phyloP scores from a whole-genome alignment of 768 basidiomycete genomes.

The Crucibulum laeve region DNA sequence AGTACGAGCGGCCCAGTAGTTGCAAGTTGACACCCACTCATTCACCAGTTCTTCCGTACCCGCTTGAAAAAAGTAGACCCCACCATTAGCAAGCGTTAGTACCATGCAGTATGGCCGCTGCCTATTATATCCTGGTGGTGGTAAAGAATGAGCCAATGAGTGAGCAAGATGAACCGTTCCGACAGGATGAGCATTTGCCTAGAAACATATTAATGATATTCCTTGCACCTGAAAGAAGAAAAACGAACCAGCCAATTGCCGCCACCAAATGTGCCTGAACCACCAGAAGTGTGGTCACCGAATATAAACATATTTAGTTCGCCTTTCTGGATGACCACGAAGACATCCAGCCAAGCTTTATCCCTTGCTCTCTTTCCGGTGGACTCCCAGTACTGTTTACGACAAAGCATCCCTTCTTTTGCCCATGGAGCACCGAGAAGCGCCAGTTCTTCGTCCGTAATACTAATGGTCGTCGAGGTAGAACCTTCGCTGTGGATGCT shows the following conservation, averaged over 20 bases:
- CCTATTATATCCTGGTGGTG: conserved; percentile 87
- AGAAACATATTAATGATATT: conserved; percentile 11
- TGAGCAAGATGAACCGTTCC: conserved; percentile 86
- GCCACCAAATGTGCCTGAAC: conserved; percentile 74
- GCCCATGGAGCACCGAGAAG: conserved; percentile 97
- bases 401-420: conserved; percentile 93
- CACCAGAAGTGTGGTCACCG: conserved; percentile 66
- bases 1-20: conserved; percentile 97
- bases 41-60: conserved; percentile 98
- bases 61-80: conserved; percentile 97
- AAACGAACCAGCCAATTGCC: conserved; percentile 95
- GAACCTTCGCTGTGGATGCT: conserved; percentile 65
- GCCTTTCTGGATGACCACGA: conserved; percentile 93
- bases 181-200: conserved; percentile 85
- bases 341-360: conserved; percentile 91
- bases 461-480: conserved; percentile 71
- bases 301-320: conserved; percentile 96
- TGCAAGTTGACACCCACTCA: conserved; percentile 99
- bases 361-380: conserved; percentile 80
- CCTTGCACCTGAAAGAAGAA: not conserved
- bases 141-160: conserved; percentile 81
- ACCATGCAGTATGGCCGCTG: conserved; percentile 95
- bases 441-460: conserved; percentile 93
- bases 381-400: conserved; percentile 93
- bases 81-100: conserved; percentile 81